Base-by-base conservation (phyloP, 2,329 filamentous ascomycete species). In the Sporothrix euskadiensis region DNA sequence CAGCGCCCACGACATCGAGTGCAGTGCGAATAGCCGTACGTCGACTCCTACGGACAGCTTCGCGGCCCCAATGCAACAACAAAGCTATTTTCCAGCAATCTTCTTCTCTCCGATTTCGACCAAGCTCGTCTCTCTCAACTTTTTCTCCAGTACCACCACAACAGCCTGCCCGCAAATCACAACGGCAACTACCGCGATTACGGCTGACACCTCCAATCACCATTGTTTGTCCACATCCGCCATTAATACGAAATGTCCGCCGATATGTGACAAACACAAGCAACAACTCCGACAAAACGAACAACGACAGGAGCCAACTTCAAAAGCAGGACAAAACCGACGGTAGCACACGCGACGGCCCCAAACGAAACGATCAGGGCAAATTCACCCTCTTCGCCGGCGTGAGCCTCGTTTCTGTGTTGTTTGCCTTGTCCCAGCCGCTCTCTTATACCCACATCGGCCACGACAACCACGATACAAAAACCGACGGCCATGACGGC, bases 371-470 rank as follows among this genome's bases (percentile, higher is more conserved):
- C 44, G 65, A 35, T 6, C 65, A 16, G 44, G 65, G n/a, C 65
- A 52, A 32, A 52, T 57, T 68, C 19, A 63, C 66, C 2, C 70
- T 76, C 14, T 61, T 73, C 44, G 74, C 75, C 35, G 69, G 75
- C 32, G 65, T 70, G 16, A 56, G 74, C 59, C 35, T 76, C 16
- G 12, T 73, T 0, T 73, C 75, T 5, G 52, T 74, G 5, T 68
- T 75, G 26, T 41, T 76, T 35, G 69, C 57, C n/a, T 9, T 76
- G 0, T 61, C 70, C 4, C 69, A 73, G 30, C 75, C 75, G 2
- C 41, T 73, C 22, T 66, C 72, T 32, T 39, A 56, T 1, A 39
- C 54, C 41, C 49, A 68, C 32, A 26, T 72, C 47, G 41, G 41
- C 30, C 35, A 52, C n/a, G 52, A 47, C 6, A 14, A 26, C 26